Evolutionary conservation across 176 grass and related monocot genomes (phyloP), one percentile per base, ranked within the genome.

Genomic region (Miscanthus lutarioriparius): DNA sequence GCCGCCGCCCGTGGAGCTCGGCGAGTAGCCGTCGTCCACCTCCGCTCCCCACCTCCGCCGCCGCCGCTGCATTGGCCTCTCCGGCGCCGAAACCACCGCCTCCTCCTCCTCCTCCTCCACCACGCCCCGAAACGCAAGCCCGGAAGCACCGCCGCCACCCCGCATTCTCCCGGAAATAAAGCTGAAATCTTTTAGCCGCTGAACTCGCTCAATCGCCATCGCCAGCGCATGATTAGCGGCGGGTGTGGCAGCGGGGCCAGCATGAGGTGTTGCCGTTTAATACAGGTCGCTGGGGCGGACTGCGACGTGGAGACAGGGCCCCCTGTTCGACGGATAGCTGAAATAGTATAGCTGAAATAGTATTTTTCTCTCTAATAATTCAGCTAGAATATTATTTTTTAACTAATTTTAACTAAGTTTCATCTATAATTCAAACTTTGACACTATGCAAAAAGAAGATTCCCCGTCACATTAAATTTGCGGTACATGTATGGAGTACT

Each of bases 271-370:
- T 61, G 80, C 51, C 84, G 85, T 90, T 90, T 87, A 83, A 68
- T 87, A 84, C 63, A 80, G 37, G 85, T 67, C 69, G 30, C 23
- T 81, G 64, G 16, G 35, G 70, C 2, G 47, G 84, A 87, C 26
- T 40, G 79, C 65, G 83, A 78, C 83, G 83, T 86, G 89, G 84
- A 68, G 73, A 65, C n/a, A 75, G 64, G n/a, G n/a, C n/a, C n/a
- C n/a, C n/a, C n/a, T n/a, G n/a, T n/a, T n/a, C n/a, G n/a, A n/a
- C n/a, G n/a, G n/a, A n/a, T n/a, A n/a, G n/a, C n/a, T n/a, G n/a
- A n/a, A n/a, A n/a, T n/a, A n/a, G n/a, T n/a, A n/a, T n/a, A n/a
- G n/a, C n/a, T n/a, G n/a, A n/a, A n/a, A n/a, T n/a, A n/a, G n/a
- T n/a, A n/a, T n/a, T n/a, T n/a, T n/a, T n/a, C n/a, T n/a, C n/a